Conservation (phyloP, 768 basidiomycete species). For the Lyophyllum atratum region DNA sequence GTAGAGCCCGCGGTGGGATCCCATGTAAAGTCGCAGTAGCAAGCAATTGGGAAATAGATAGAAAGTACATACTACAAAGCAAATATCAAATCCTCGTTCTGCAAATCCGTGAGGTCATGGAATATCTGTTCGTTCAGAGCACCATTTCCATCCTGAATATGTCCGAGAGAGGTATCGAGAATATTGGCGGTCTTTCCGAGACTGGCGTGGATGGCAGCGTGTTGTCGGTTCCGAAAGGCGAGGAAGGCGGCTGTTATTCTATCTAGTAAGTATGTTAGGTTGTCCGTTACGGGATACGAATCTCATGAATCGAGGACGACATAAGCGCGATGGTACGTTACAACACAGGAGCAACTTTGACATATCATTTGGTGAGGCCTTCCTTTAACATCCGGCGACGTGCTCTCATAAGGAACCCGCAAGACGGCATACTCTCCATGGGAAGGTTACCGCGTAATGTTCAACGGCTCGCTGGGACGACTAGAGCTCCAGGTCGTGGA, state of each 20-base stretch:
- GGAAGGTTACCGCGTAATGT: constrained; percentile 54
- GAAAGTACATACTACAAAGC: constrained; percentile 18
- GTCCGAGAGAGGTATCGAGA: constrained; percentile 40
- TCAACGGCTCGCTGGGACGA: constrained; percentile 52
- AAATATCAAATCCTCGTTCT: constrained; percentile 36
- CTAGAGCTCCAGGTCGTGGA: constrained; percentile 55
- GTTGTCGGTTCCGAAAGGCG: constrained; percentile 36
- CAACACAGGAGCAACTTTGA: constrained; percentile 48
- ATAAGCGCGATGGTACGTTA: constrained; percentile 51
- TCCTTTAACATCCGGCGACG: neutral
- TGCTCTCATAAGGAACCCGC: neutral
- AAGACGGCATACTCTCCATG: constrained; percentile 46
- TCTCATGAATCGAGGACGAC: constrained; percentile 53
- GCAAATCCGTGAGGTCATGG: constrained; percentile 37
- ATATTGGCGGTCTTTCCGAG: constrained; percentile 35
- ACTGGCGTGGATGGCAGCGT: constrained; percentile 31
- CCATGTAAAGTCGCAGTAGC: too few species aligned
- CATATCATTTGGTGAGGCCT: constrained; percentile 46
- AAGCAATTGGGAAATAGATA: neutral
- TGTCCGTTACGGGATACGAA: too few species aligned
- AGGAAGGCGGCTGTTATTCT: constrained; percentile 40
- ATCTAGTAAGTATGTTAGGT: too few species aligned
- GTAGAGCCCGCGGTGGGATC: too few species aligned
- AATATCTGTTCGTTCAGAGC: constrained; percentile 28
- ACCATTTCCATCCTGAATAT: constrained; percentile 22